Evolutionary conservation across 75 land plant genomes (phyloP), one percentile per base, ranked within the genome.

Genomic region (Pinus albicaulis): DNA sequence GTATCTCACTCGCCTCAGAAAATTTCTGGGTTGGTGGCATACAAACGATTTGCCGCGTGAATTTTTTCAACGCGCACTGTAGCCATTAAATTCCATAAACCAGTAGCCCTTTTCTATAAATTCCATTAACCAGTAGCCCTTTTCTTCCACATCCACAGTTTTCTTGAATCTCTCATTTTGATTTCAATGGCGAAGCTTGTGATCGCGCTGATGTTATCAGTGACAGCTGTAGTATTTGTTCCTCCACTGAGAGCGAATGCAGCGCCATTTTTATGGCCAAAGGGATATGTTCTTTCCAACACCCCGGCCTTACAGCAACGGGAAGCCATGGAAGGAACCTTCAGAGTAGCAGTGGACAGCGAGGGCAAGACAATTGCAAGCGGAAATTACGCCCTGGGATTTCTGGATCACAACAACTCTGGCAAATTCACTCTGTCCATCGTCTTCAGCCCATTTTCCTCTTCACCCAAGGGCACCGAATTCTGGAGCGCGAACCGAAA

Each of bases 401-500:
- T 61, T 61, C 63, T 61, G 14, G 63, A 61, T 28, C 63, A 61
- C 63, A 24, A 61, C 13, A 61, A 61, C 63, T 61, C 63, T 11
- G 63, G 63, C 3, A 61, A 24, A 3, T 61, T 61, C 12, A 61
- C 63, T 61, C 25, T 61, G 14, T 61, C 63, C 63, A 24, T 61
- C 63, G 25, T 61, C 25, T 61, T 61, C 28, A 61, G 10, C 25
- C 63, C 63, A 1, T 61, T 13, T 31, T 62, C 26, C 26, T 28
- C 23, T 20, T 62, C 64, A 16, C 64, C 64, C 31, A 62, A 62
- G 7, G 64, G 64, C 34, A 62, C 64, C 24, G 34, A 62, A 24
- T 25, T 62, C 64, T 62, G 64, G 64, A 62, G 64, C 64, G 64
- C 64, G 16, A 62, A 62, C 26, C 24, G 64, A 62, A 62, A 62